Evolutionary conservation across 2,329 filamentous ascomycete genomes (phyloP).

Genomic region (Pseudogymnoascus sp.): DNA sequence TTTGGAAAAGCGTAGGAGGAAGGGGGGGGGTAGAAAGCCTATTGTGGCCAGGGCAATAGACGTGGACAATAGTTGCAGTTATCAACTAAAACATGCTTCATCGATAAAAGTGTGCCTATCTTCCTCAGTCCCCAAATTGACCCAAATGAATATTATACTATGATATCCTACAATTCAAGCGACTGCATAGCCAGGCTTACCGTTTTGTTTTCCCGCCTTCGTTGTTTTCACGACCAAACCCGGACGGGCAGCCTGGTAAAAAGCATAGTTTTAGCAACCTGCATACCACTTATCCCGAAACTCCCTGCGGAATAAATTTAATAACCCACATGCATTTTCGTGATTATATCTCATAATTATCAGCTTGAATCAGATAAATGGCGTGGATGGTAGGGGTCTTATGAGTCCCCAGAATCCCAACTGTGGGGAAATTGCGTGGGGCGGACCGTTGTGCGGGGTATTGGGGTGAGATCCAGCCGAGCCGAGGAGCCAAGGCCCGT

Average conservation of each 20-base stretch:
- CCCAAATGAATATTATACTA: not conserved
- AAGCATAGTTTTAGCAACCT: not conserved
- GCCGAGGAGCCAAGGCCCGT: constrained; percentile 4
- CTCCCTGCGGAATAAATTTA: not conserved
- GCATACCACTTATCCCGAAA: not conserved
- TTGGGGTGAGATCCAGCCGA: constrained; percentile 2
- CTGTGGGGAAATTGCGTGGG: constrained; percentile 9
- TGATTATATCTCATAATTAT: not conserved
- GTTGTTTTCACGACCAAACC: not conserved
- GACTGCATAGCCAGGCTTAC: not conserved
- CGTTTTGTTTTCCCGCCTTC: not conserved
- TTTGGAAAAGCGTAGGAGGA: not conserved
- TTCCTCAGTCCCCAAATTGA: not conserved
- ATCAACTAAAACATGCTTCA: not conserved
- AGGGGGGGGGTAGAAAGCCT: not conserved
- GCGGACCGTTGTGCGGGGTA: constrained; percentile 2
- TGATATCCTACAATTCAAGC: not conserved
- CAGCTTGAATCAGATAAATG: not conserved
- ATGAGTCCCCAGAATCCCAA: not conserved
- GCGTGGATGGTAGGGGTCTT: not conserved
- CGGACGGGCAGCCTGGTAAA: not conserved
- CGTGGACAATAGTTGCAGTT: not conserved
- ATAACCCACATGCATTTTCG: not conserved
- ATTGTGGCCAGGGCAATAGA: not conserved
- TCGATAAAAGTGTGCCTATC: not conserved